phyloP scores from a whole-genome alignment of 345 rosid genomes.

The Eucalyptus marginata region DNA sequence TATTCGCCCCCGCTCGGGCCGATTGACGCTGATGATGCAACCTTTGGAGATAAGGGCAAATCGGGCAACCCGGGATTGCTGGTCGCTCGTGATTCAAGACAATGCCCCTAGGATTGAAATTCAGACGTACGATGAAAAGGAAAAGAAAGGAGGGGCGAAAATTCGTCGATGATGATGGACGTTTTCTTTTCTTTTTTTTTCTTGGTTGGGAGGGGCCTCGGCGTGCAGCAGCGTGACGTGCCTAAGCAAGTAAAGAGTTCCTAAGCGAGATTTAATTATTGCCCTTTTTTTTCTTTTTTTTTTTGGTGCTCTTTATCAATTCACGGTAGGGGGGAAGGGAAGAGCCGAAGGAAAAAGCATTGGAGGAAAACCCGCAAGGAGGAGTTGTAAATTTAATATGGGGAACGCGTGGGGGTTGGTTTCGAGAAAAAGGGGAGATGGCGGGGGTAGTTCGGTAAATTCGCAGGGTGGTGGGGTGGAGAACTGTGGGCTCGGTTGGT shows the following conservation, averaged over 20 bases:
- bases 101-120: background rate
- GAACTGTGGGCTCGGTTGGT: background rate
- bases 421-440: background rate
- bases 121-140: background rate
- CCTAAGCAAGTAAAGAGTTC: background rate
- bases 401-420: background rate
- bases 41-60: background rate
- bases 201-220: background rate
- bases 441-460: background rate
- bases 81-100: background rate
- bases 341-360: background rate
- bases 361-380: background rate
- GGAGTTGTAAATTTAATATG: background rate
- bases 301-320: no score
- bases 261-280: background rate
- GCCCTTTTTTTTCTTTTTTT: background rate
- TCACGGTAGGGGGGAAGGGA: background rate
- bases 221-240: background rate
- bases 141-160: background rate
- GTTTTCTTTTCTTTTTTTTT: background rate
- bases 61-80: background rate
- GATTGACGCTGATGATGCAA: background rate
- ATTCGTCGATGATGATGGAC: background rate
- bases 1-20: background rate
- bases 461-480: accelerated